Conservation (phyloP, 768 basidiomycete species). For the Asterophora parasitica region DNA sequence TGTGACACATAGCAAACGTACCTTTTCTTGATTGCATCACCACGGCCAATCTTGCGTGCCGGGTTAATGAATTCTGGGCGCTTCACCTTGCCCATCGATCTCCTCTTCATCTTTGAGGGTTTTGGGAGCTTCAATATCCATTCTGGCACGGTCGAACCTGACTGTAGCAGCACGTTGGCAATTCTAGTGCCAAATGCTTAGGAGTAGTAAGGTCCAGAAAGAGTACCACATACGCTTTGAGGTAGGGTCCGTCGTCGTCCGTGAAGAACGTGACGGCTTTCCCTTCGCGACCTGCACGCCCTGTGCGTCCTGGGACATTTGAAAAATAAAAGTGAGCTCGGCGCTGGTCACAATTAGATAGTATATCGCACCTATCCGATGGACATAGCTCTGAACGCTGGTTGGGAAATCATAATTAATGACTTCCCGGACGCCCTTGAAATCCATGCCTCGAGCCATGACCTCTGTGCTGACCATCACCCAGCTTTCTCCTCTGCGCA, state of each 20-base stretch:
- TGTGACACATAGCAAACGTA: conserved; percentile 22
- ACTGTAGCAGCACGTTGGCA: conserved; percentile 92
- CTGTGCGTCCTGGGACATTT: conserved; percentile 70
- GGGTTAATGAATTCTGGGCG: conserved; percentile 71
- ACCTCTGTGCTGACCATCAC: conserved; percentile 95
- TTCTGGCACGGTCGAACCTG: conserved; percentile 85
- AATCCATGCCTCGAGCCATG: conserved; percentile 98
- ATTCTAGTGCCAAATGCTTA: conserved; percentile 47
- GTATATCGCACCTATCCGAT: conserved; percentile 72
- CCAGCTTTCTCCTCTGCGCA: conserved; percentile 91
- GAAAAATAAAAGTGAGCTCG: conserved; percentile 1
- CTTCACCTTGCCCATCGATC: conserved; percentile 79
- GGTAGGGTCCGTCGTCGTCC: conserved; percentile 83
- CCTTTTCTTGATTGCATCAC: conserved; percentile 72
- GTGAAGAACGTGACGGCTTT: conserved; percentile 96
- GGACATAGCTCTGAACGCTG: conserved; percentile 92
- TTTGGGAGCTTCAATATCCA: conserved; percentile 96
- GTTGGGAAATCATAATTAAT: conserved; percentile 98
- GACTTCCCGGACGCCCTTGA: conserved; percentile 89
- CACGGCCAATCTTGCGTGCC: conserved; percentile 63
- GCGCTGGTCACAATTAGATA: not conserved
- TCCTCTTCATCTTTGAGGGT: conserved; percentile 85
- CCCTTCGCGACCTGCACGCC: conserved; percentile 87
- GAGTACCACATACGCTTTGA: conserved; percentile 66
- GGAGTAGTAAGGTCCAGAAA: not conserved